Conservation (phyloP, 1,139 yeast species). For the Hanseniaspora uvarum region DNA sequence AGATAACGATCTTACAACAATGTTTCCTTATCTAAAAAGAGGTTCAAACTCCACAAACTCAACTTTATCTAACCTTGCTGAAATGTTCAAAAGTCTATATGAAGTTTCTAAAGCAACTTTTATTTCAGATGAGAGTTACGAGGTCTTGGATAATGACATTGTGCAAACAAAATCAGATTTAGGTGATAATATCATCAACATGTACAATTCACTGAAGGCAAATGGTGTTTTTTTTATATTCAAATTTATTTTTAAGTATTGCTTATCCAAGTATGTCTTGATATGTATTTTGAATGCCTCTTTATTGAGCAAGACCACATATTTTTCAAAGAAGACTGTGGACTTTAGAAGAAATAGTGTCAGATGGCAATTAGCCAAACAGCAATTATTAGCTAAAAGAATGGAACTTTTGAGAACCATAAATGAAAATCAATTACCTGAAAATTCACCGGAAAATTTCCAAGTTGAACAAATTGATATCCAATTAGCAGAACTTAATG, state of each 20-base stretch:
- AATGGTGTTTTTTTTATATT: conserved; percentile 2
- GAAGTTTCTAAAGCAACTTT: conserved; percentile 1
- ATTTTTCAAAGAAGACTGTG: conserved; percentile 7
- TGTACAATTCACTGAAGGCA: background rate
- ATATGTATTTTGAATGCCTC: conserved; percentile 13
- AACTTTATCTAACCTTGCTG: background rate
- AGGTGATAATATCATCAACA: background rate
- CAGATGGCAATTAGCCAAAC: conserved; percentile 10
- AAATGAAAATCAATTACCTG: conserved; percentile 3
- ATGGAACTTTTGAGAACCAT: conserved; percentile 5
- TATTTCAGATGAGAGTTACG: background rate
- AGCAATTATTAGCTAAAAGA: conserved; percentile 2
- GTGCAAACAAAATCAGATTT: background rate
- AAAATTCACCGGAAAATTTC: background rate
- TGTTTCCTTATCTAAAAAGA: conserved; percentile 13
- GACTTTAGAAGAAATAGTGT: conserved; percentile 13
- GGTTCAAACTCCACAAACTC: background rate
- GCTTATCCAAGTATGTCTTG: conserved; percentile 7
- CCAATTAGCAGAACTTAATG: background rate
- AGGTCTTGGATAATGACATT: background rate
- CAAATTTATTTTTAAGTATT: conserved; percentile 6
- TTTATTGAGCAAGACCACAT: conserved; percentile 3
- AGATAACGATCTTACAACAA: background rate
- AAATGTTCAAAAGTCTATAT: conserved; percentile 5
- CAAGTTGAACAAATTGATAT: background rate